Evolutionary conservation across 176 grass and related monocot genomes (phyloP).

Genomic region (Triticum dicoccoides): DNA sequence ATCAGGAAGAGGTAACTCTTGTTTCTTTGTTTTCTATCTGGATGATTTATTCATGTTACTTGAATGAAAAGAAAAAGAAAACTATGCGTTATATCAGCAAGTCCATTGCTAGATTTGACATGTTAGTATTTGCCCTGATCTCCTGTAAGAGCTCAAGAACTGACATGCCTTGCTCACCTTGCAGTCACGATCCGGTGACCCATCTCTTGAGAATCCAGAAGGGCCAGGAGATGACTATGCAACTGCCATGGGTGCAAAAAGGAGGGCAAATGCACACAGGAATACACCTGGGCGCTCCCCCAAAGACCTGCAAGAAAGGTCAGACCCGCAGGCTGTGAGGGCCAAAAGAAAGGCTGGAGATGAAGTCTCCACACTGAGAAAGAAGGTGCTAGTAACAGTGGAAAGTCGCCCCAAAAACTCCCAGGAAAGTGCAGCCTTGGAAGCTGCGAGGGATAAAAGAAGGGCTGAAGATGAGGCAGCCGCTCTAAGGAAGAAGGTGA

Average conservation of each 20-base stretch:
- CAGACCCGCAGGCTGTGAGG: not conserved
- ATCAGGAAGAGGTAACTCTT: constrained; percentile 35
- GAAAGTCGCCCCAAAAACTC: not conserved
- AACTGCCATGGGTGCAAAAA: not conserved
- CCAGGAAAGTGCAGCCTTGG: not conserved
- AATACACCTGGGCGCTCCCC: not conserved
- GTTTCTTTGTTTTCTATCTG: constrained; percentile 1
- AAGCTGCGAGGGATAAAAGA: constrained; percentile 40
- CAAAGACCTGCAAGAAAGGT: not conserved
- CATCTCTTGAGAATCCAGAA: not conserved
- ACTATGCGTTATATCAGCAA: not conserved
- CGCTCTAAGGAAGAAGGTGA: constrained; percentile 42
- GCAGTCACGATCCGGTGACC: constrained; percentile 1
- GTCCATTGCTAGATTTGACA: not conserved
- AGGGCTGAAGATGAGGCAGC: constrained; percentile 41
- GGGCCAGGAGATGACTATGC: not conserved
- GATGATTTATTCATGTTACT: not conserved
- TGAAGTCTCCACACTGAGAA: not conserved
- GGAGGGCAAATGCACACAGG: not conserved
- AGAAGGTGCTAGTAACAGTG: not conserved
- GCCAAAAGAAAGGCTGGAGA: constrained; percentile 17
- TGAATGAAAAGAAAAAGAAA: not conserved
- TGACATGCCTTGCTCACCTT: not conserved
- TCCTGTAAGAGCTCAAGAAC: too few relatives aligned
- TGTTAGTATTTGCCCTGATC: not conserved